Evolutionary conservation across 1,139 yeast genomes (phyloP), one percentile per base, ranked within the genome.

Genomic region (Arxiozyma slooffiae): DNA sequence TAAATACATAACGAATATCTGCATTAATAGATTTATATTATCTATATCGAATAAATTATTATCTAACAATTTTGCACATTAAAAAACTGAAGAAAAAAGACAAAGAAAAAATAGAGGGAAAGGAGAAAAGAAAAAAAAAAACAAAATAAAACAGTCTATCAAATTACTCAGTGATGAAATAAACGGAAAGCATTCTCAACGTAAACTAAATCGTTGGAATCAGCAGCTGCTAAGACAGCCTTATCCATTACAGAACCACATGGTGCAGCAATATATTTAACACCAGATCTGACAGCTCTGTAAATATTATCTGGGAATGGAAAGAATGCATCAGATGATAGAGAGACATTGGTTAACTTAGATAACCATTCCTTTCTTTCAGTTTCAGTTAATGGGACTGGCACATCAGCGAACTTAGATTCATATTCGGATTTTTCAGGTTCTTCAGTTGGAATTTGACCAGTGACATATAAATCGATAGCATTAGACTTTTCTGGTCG

Each of bases 251-350:
- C 97, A 20, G 96, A 87, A 50, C 98, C 98, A 50, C 95, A 80
- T 55, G 98, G 96, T 50, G 98, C 98, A 63, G 96, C 95, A 66
- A 92, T 78, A 74, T 76, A 92, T 72, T 87, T 88, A 63, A 89
- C 98, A 70, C 98, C 98, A 21, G 95, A 85, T 75, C 87, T 82
- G 51, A 84, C 97, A 56, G 97, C 97, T 71, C 98, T 82, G 80
- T 90, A 88, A 60, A 92, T 96, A 66, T 92, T 92, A 72, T 92
- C 98, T 59, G 97, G 95, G 94, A 92, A 92, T 73, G 98, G 98
- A 95, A 92, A 92, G 81, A 92, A 92, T 38, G 98, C 98, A 69
- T 92, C 98, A 4, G 97, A 88, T 17, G 97, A 85, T 62, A 89
- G 77, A 7, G 97, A 89, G 54, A 92, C 98, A 61, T 86, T 81